Evolutionary conservation across 441 rosid genomes (phyloP), one percentile per base, ranked within the genome.

Genomic region (Isatis lusitanica): DNA sequence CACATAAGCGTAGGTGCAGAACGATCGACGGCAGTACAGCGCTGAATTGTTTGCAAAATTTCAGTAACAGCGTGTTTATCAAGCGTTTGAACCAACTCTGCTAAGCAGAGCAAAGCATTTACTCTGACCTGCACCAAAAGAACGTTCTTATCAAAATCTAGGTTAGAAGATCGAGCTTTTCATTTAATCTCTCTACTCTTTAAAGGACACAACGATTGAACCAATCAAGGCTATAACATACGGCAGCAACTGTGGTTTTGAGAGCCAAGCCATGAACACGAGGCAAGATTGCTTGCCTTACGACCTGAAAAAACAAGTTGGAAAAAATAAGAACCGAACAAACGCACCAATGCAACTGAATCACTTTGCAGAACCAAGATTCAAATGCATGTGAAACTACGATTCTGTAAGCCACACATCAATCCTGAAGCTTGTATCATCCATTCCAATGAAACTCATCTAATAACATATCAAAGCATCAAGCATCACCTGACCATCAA

Each of bases 1-100:
- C 97, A 94, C 96, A 94, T 94, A 42, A 94, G 97, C 26, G 98
- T 94, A 50, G 99, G 99, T 51, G 96, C 87, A 70, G 98, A 92
- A 35, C 71, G 97, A 74, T 94, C 99, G 75, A 94, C 99, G 16
- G 98, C 90, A 47, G 96, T 94, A 67, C 99, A 94, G 15, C 97
- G 85, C 71, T 89, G 97, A 78, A 94, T 78, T 73, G 98, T 94
- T 82, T 92, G 91, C 82, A 94, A 73, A 67, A 94, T 83, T 17
- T 87, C 96, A 66, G 87, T 77, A 71, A 86, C 87, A 69, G 88
- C 83, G 35, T 79, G 88, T 79, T 87, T 94, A 75, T 92, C 94
- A n/a, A 94, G 97, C 35, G 81, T 80, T 39, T 80, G 87, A 50
- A 90, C 84, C 75, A 94, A 74, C 42, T 94, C 98, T 53, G 86